Conservation (phyloP, 1,139 yeast species). For the Arxiozyma slooffiae region DNA sequence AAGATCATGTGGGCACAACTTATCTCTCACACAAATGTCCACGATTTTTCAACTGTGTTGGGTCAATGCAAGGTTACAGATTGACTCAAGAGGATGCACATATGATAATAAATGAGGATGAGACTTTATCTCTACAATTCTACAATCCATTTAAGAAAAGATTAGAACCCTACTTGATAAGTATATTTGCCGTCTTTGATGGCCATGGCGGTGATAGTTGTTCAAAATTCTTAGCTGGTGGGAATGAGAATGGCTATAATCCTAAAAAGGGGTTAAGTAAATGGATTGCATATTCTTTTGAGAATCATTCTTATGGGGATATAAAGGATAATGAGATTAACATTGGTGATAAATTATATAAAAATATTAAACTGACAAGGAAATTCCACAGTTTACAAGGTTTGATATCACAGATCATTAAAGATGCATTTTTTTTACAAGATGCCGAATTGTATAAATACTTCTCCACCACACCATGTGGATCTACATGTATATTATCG, state of each 20-base stretch:
- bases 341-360: constrained; percentile 4
- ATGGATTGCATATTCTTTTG: constrained; percentile 26
- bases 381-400: constrained; percentile 30
- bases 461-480: constrained; percentile 41
- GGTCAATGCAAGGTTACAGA: constrained; percentile 74
- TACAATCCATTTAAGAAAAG: constrained; percentile 26
- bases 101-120: constrained; percentile 31
- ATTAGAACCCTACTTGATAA: constrained; percentile 31
- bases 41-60: constrained; percentile 48
- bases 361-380: constrained; percentile 13
- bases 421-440: constrained; percentile 46
- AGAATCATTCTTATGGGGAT: constrained; percentile 26
- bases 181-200: constrained; percentile 66
- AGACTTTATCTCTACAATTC: constrained; percentile 22
- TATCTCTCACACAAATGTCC: constrained; percentile 12
- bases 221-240: constrained; percentile 39
- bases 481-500: constrained; percentile 59
- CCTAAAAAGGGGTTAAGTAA: constrained; percentile 22
- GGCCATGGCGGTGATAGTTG: constrained; percentile 70
- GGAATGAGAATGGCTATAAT: constrained; percentile 6
- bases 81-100: constrained; percentile 74
- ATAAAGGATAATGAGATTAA: constrained; percentile 2
- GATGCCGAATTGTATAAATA: constrained; percentile 46
- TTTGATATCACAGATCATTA: constrained; percentile 35
- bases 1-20: constrained; percentile 10